Percentiles rank a stretch among this genome's conserved stretches.
phyloP scores from a whole-genome alignment of 192 early-diverging fungal genomes.

The Coemansia sp. region DNA sequence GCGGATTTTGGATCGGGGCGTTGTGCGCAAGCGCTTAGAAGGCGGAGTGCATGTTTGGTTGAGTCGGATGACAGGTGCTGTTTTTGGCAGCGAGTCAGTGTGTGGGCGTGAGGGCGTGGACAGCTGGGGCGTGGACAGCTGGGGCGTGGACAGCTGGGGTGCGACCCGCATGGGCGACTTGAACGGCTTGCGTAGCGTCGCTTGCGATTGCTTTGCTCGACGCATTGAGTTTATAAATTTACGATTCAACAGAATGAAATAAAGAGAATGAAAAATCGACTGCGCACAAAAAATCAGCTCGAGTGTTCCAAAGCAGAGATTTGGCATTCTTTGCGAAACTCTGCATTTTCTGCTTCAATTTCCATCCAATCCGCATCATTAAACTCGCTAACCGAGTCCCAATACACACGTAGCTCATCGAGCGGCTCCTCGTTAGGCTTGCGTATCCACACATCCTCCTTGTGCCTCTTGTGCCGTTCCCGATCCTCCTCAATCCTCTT shows the following conservation, averaged over 20 bases:
- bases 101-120: constrained; percentile 1
- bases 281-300: constrained; percentile 1
- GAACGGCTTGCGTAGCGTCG: constrained; percentile 38
- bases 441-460: constrained; percentile 59
- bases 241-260: constrained; percentile 6
- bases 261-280: constrained; percentile 8
- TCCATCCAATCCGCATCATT: constrained; percentile 49
- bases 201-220: constrained; percentile 17
- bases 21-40: not conserved
- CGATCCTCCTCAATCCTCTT: constrained; percentile 60
- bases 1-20: not conserved
- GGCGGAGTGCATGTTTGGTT: not conserved
- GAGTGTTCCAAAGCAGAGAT: not conserved
- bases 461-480: constrained; percentile 56
- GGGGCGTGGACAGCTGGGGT: constrained; percentile 8
- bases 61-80: not conserved
- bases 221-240: constrained; percentile 13
- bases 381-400: constrained; percentile 55
- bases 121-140: no score
- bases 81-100: not conserved
- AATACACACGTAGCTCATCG: constrained; percentile 47
- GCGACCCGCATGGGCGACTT: constrained; percentile 34
- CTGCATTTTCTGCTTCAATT: constrained; percentile 35
- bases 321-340: constrained; percentile 28
- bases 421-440: constrained; percentile 28